Evolutionary conservation across 2,329 filamentous ascomycete species (phyloP).

Genomic region (Colletotrichum sp.): DNA sequence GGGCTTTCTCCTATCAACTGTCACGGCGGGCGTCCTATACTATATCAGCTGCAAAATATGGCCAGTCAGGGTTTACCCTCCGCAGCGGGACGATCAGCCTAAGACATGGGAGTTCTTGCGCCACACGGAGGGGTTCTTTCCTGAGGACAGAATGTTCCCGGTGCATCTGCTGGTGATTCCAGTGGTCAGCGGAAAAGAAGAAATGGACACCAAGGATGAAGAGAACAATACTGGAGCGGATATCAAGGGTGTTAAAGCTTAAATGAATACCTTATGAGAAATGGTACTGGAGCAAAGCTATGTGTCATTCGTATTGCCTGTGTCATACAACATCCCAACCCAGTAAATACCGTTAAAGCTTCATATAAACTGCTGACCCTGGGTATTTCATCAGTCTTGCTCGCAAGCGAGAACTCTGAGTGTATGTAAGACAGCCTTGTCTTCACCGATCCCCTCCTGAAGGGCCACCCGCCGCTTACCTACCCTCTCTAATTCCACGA

Average conservation of each 20-base stretch:
- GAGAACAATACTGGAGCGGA: neutral
- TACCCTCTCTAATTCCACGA: rapidly evolving
- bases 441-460: too few species aligned
- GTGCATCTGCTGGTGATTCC: neutral
- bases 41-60: neutral
- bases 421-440: too few species aligned
- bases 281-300: neutral
- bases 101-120: neutral
- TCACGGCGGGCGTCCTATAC: neutral
- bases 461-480: too few species aligned
- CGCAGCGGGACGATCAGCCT: neutral
- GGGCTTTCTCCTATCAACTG: neutral
- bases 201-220: neutral
- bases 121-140: neutral
- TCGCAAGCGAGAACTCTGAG: too few species aligned
- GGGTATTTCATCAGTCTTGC: too few species aligned
- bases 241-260: neutral
- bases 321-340: neutral
- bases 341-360: too few species aligned
- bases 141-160: neutral
- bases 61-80: neutral
- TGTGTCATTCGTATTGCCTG: neutral
- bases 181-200: neutral
- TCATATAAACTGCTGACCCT: rapidly evolving
- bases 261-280: neutral